These are phyloP conservation scores for Beta macrorhiza DNA, from an alignment of 179 eudicot genomes.

Conservation along the genomic window DNA sequence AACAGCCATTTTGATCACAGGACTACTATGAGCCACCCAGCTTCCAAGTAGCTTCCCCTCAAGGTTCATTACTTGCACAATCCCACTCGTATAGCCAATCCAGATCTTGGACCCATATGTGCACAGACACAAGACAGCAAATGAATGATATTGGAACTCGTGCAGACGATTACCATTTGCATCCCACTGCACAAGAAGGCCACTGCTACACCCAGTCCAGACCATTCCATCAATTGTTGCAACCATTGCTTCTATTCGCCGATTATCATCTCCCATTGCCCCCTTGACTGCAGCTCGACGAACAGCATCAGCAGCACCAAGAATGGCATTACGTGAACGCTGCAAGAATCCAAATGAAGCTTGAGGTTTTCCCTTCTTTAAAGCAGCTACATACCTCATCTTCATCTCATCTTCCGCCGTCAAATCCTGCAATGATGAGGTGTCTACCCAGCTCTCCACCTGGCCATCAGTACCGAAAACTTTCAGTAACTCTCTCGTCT, in stretches of 20 bases:
- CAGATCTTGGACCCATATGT: constrained; percentile 73
- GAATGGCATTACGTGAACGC: constrained; percentile 87
- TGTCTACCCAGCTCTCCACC: constrained; percentile 56
- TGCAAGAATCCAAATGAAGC: constrained; percentile 66
- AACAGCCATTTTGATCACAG: constrained; percentile 65
- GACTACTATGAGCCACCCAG: constrained; percentile 74
- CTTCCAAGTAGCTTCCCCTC: constrained; percentile 69
- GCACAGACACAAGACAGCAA: constrained; percentile 64
- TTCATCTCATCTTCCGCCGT: constrained; percentile 64
- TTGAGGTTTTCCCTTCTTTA: constrained; percentile 74
- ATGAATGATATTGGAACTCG: constrained; percentile 60
- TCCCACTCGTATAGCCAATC: constrained; percentile 89
- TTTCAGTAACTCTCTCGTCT: constrained; percentile 78
- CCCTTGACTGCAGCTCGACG: constrained; percentile 93
- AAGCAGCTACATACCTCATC: constrained; percentile 50
- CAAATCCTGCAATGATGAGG: constrained; percentile 50
- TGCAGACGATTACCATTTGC: constrained; percentile 83
- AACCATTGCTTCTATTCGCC: constrained; percentile 72
- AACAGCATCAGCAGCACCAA: constrained; percentile 98
- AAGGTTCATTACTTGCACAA: constrained; percentile 70
- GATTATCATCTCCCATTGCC: constrained; percentile 71
- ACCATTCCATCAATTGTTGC: constrained; percentile 60
- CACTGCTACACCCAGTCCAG: constrained; percentile 86
- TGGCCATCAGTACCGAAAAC: constrained; percentile 82
- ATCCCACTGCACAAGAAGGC: constrained; percentile 90